Percentiles rank a stretch among this genome's conserved stretches.
phyloP scores from a whole-genome alignment of 179 eudicot genomes.

The Heliamphora pulchella region DNA sequence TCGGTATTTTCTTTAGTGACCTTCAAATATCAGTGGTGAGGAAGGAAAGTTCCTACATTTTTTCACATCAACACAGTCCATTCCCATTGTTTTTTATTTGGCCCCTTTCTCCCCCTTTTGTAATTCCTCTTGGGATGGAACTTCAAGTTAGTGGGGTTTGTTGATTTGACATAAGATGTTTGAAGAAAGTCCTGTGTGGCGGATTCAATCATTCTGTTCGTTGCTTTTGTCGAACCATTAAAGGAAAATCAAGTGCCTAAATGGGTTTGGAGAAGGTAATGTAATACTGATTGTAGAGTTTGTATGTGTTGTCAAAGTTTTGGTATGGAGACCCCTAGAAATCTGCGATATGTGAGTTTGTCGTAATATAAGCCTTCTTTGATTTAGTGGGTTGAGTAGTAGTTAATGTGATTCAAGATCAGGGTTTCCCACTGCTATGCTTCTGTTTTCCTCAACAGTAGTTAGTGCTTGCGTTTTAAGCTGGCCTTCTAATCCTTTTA shows the following conservation, averaged over 20 bases:
- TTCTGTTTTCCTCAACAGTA: not conserved
- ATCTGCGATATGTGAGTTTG: not conserved
- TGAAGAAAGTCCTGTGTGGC: not conserved
- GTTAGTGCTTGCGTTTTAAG: slow-evolving; percentile 4
- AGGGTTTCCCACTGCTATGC: slow-evolving; percentile 9
- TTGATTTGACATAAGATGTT: not conserved
- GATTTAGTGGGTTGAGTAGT: not conserved
- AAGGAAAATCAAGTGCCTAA: slow-evolving; percentile 6
- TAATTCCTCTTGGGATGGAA: slow-evolving; percentile 20
- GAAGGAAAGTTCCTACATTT: not conserved
- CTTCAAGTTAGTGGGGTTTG: slow-evolving; percentile 15
- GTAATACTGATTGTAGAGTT: not conserved
- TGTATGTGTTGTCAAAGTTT: not conserved
- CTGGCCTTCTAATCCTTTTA: not conserved
- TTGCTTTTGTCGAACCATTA: not conserved
- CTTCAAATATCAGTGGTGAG: not conserved
- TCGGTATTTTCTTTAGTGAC: not conserved
- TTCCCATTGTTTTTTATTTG: not conserved
- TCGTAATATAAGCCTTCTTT: not conserved
- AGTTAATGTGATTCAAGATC: slow-evolving; percentile 13
- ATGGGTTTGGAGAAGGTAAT: slow-evolving; percentile 21
- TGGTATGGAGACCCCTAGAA: not conserved
- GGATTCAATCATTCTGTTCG: not conserved
- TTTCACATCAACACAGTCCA: not conserved
- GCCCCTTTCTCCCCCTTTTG: not conserved